Evolutionary conservation across 331 rosid genomes (phyloP).

Genomic region (Acacia concinna): DNA sequence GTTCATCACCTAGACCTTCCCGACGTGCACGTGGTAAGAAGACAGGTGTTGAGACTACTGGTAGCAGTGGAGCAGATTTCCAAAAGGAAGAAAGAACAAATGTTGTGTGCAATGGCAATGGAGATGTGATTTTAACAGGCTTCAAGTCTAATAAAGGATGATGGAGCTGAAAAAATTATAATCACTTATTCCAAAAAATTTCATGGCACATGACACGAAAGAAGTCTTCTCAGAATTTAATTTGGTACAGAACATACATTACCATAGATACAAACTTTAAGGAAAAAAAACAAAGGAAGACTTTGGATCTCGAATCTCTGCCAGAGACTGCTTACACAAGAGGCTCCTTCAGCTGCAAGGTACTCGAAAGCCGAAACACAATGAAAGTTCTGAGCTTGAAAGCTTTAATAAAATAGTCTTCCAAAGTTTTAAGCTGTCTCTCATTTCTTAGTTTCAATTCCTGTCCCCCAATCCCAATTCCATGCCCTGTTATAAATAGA

Average conservation of each 20-base stretch:
- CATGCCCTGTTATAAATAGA: constrained; percentile 23
- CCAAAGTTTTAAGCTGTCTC: constrained; percentile 29
- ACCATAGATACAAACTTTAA: constrained; percentile 32
- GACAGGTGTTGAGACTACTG: constrained; percentile 34
- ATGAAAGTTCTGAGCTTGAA: constrained; percentile 27
- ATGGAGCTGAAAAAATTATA: constrained; percentile 9
- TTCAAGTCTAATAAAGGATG: constrained; percentile 34
- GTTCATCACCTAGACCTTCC: constrained; percentile 42
- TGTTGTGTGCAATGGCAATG: constrained; percentile 30
- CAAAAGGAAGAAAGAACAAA: constrained; percentile 41
- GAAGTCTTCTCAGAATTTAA: constrained; percentile 23
- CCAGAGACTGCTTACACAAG: constrained; percentile 6
- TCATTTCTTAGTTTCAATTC: constrained; percentile 31
- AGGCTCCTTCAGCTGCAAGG: constrained; percentile 20
- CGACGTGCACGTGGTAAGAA: constrained; percentile 48
- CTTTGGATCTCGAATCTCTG: constrained; percentile 14
- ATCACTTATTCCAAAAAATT: constrained; percentile 15
- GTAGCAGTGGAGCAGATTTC: constrained; percentile 39
- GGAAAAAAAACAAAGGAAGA: not conserved
- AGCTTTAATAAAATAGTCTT: constrained; percentile 15
- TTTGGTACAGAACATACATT: constrained; percentile 27
- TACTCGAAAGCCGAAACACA: constrained; percentile 10
- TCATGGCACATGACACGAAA: constrained; percentile 24
- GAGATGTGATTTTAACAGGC: constrained; percentile 39
- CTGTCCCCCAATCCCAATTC: constrained; percentile 26